These are phyloP conservation scores for Globisporangium paroecandrum DNA, from an alignment of 352 stramenopile genomes.

Conservation along the genomic window DNA sequence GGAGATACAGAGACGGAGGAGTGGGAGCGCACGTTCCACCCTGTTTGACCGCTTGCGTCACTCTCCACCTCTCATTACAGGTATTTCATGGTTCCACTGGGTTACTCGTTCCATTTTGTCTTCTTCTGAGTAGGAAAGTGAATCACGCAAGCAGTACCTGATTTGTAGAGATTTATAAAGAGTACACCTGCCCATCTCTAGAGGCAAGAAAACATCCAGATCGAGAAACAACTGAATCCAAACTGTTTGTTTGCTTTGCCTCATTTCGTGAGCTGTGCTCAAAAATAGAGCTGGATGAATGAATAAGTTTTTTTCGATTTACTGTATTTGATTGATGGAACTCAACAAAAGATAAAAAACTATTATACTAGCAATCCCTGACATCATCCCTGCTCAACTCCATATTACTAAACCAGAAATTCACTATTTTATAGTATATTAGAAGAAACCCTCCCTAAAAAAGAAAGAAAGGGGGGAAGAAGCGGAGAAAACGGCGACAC, in stretches of 20 bases:
- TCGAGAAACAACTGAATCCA: background rate
- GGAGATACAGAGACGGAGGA: background rate
- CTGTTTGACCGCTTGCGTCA: conserved; percentile 11
- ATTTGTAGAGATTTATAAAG: background rate
- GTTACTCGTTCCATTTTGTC: background rate
- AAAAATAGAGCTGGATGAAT: background rate
- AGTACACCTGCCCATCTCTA: background rate
- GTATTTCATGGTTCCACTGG: background rate
- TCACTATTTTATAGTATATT: too few relatives aligned
- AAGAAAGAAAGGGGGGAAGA: conserved; percentile 14
- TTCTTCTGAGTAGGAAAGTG: background rate
- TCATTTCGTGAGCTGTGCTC: background rate
- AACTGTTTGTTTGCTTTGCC: background rate
- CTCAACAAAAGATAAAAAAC: too few relatives aligned
- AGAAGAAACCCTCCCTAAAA: background rate
- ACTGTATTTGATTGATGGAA: too few relatives aligned
- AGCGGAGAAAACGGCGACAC: conserved; percentile 9
- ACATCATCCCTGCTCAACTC: too few relatives aligned
- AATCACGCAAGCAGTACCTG: background rate
- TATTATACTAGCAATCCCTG: too few relatives aligned
- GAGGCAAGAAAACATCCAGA: background rate
- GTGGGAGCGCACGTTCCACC: conserved; percentile 9
- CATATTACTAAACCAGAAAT: too few relatives aligned
- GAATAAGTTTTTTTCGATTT: background rate
- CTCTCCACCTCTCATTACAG: background rate